Evolutionary conservation across 768 basidiomycete genomes (phyloP).

Genomic region (Pilatotrama ljubarskyi): DNA sequence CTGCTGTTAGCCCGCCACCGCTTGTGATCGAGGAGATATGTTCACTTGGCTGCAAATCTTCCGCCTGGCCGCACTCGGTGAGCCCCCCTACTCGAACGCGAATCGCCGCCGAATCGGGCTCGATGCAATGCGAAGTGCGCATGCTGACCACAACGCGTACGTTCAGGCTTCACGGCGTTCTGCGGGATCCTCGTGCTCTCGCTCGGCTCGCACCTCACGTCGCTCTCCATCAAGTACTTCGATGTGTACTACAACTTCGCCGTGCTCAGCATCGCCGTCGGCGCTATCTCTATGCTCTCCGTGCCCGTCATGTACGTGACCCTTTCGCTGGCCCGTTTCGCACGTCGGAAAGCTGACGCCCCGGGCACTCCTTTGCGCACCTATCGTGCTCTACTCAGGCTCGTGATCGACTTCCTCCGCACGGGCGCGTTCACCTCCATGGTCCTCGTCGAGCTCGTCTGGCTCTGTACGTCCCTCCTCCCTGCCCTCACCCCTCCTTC

Average conservation of each 20-base stretch:
- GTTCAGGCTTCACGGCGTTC: slow-evolving; percentile 5
- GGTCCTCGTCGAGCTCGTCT: slow-evolving; percentile 32
- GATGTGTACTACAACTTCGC: slow-evolving; percentile 17
- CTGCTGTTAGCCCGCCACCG: no score
- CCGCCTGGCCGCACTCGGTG: slow-evolving; percentile 18
- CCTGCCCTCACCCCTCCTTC: background rate
- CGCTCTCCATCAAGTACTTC: slow-evolving; percentile 12
- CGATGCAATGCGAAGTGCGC: no score
- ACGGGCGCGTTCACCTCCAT: slow-evolving; percentile 33
- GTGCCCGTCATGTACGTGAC: slow-evolving; percentile 23
- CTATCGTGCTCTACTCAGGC: slow-evolving; percentile 11
- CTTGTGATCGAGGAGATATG: background rate
- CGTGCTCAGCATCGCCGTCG: slow-evolving; percentile 24
- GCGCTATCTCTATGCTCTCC: slow-evolving; percentile 22
- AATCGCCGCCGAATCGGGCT: no score
- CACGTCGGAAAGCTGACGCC: background rate
- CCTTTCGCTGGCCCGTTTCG: background rate
- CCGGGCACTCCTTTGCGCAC: background rate
- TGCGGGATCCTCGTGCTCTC: slow-evolving; percentile 18
- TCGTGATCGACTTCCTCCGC: slow-evolving; percentile 29
- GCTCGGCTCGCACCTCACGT: slow-evolving; percentile 12
- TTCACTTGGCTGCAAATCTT: slow-evolving; percentile 16
- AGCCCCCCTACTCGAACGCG: background rate
- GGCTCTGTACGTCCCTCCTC: slow-evolving; percentile 26
- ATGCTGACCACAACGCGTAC: background rate